Evolutionary conservation across 176 grass and related monocot species (phyloP), one percentile per base, ranked within the genome.

Genomic region (Aegilops longissima): DNA sequence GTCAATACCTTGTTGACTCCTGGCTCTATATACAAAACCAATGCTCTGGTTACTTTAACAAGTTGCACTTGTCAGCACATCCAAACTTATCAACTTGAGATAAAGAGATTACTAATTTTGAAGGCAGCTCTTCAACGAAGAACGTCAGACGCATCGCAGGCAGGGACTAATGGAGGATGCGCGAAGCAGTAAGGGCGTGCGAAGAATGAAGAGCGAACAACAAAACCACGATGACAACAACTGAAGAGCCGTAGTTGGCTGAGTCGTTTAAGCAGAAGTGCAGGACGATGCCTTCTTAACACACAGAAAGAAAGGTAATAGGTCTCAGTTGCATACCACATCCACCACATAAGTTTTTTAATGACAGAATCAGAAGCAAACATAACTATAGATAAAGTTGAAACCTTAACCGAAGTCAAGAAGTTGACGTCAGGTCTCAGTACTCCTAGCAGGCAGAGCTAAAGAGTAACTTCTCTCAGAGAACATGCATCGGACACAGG

Each of bases 401-500:
- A 88, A 91, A 91, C 93, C 97, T 98, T 95, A 96, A 90, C 84
- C 89, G 87, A 95, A 87, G 94, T 88, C 93, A 98, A 87, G 89
- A 86, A 91, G 95, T 70, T 81, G 92, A 77, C 73, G 89, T 87
- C 54, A 85, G 83, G 76, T 83, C 87, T 69, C 68, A 89, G 76
- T 83, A 84, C 86, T 93, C 91, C 80, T 59, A 91, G 90, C 77
- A 84, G 86, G 80, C 84, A 87, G 86, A 12, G 67, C 82, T 59
- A 90, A 72, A 84, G 49, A 66, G 33, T 70, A 89, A 87, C n/a
- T 63, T 66, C 58, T 82, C 71, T 51, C 61, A 68, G 35, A 90
- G 74, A 67, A 62, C 51, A 76, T 34, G 74, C 66, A 82, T 80
- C 12, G 45, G 44, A 34, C 49, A 80, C 5, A 6, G 33, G 61